Percentiles rank a stretch among this genome's conserved stretches.
These are phyloP conservation scores for Striga asiatica DNA, from an alignment of 257 asterid genomes.

Conservation along the genomic window DNA sequence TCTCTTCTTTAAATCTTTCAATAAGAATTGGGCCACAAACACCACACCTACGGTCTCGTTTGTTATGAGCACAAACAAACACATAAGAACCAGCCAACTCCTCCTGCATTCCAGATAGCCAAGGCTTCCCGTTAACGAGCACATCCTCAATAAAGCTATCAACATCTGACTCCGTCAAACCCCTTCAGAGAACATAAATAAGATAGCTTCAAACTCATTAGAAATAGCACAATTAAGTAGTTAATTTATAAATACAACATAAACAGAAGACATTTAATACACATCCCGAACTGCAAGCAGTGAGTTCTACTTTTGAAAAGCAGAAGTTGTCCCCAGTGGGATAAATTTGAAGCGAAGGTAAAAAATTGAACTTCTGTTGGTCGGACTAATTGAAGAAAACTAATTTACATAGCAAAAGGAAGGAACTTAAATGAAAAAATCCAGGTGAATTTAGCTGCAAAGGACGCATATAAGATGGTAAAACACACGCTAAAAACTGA, in stretches of 20 bases:
- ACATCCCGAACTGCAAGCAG: neutral
- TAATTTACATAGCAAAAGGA: neutral
- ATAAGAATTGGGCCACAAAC: conserved; percentile 93
- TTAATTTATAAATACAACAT: conserved; percentile 5
- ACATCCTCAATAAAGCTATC: conserved; percentile 80
- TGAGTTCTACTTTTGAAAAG: neutral
- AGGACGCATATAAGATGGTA: too few relatives aligned
- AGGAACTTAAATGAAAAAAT: neutral
- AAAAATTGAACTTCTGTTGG: too few relatives aligned
- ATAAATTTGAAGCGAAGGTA: too few relatives aligned
- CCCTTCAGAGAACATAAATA: conserved; percentile 35
- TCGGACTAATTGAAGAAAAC: too few relatives aligned
- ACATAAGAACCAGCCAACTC: conserved; percentile 69
- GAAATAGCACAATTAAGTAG: conserved; percentile 1
- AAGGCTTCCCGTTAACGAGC: conserved; percentile 65
- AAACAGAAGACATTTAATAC: neutral
- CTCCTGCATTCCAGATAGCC: conserved; percentile 60
- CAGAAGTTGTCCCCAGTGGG: neutral
- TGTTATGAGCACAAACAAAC: conserved; percentile 78
- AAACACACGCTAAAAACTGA: too few relatives aligned
- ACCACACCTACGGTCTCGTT: conserved; percentile 83
- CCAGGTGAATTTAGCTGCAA: too few relatives aligned
- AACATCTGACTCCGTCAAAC: conserved; percentile 62
- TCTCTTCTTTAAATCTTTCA: conserved; percentile 61
- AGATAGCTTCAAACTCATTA: neutral